These are phyloP conservation scores for Capsella rubella DNA, from an alignment of 441 rosid genomes.

Conservation along the genomic window DNA sequence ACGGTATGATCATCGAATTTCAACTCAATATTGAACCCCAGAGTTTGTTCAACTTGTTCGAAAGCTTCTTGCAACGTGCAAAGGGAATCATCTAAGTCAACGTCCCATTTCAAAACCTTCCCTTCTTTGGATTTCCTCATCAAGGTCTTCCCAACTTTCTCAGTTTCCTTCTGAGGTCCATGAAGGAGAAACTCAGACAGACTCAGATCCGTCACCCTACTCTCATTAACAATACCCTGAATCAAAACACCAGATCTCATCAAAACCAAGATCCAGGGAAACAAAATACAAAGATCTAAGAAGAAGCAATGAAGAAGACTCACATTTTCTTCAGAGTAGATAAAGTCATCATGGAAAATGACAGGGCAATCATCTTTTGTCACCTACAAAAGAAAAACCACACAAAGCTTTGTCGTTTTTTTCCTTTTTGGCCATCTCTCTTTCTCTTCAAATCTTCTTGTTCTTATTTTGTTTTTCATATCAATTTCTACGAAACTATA, in stretches of 20 bases:
- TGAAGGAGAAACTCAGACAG: conserved; percentile 70
- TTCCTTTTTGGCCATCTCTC: conserved; percentile 34
- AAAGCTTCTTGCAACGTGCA: conserved; percentile 88
- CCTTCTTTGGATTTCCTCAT: conserved; percentile 83
- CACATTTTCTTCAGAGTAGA: conserved; percentile 81
- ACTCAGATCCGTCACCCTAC: conserved; percentile 71
- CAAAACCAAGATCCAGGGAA: background rate
- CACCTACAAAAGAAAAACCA: conserved; percentile 63
- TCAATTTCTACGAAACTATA: conserved; percentile 31
- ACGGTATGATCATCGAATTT: conserved; percentile 78
- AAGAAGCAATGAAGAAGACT: conserved; percentile 39
- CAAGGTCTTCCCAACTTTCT: conserved; percentile 59
- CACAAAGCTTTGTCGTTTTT: conserved; percentile 35
- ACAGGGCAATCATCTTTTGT: conserved; percentile 87
- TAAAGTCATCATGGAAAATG: conserved; percentile 86
- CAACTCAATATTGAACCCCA: conserved; percentile 93
- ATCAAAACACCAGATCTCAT: conserved; percentile 21
- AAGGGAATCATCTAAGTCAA: conserved; percentile 73
- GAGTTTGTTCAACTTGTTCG: conserved; percentile 61
- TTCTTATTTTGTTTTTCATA: conserved; percentile 22
- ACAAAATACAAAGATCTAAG: background rate
- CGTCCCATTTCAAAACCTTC: conserved; percentile 69
- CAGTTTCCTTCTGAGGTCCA: conserved; percentile 78
- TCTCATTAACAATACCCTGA: conserved; percentile 74
- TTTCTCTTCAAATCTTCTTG: conserved; percentile 35